phyloP scores from a whole-genome alignment of 1,284 basidiomycete species.

The Puccinia triticina region DNA sequence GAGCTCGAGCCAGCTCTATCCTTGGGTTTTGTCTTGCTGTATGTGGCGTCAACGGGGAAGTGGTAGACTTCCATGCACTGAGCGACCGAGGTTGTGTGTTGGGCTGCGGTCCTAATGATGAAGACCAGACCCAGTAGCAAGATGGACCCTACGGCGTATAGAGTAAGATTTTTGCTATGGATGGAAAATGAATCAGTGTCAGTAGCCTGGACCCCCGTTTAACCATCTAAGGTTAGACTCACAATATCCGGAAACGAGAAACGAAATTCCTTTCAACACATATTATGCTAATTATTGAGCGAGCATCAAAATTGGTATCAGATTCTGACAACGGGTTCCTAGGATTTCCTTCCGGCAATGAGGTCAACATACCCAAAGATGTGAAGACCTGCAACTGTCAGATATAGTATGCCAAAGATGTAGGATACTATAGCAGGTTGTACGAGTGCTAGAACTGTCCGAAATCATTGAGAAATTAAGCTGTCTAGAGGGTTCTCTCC shows the following conservation, averaged over 20 bases:
- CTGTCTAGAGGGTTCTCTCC: background rate
- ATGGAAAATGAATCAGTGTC: background rate
- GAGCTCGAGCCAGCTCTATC: background rate
- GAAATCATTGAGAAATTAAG: background rate
- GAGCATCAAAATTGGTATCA: background rate
- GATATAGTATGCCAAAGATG: conserved; percentile 40
- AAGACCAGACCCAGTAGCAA: conserved; percentile 15
- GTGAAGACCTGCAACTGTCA: conserved; percentile 18
- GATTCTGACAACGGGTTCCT: background rate
- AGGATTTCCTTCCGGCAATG: background rate
- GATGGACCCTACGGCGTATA: conserved; percentile 25
- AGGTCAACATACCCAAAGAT: conserved; percentile 26
- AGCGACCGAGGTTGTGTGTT: conserved; percentile 12
- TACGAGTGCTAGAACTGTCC: conserved; percentile 47
- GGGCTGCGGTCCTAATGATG: conserved; percentile 26
- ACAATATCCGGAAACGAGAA: conserved; percentile 41
- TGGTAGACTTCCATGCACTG: conserved; percentile 50
- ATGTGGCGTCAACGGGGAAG: conserved; percentile 30
- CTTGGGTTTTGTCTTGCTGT: background rate
- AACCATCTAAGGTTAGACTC: background rate
- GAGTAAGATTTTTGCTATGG: conserved; percentile 35
- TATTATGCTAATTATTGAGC: background rate
- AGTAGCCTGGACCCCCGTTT: background rate
- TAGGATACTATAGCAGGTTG: conserved; percentile 28
- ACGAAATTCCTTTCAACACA: conserved; percentile 40